A percentile compares a stretch with the other conserved stretches of the same genome.
phyloP scores from a whole-genome alignment of 352 stramenopile genomes.

The Globisporangium radiosum region DNA sequence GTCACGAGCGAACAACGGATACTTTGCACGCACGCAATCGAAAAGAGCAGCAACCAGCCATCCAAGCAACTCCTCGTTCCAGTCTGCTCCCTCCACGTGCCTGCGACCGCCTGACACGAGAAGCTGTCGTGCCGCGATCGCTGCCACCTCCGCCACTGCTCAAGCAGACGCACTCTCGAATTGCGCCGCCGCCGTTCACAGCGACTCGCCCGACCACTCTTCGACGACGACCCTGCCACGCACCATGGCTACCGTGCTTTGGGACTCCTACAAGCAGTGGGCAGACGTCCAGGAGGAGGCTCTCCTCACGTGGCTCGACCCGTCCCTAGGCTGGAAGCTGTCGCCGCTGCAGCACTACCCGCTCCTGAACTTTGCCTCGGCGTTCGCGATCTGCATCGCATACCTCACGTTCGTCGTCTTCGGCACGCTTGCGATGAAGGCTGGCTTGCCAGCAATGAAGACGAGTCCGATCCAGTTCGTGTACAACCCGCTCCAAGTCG shows the following conservation, averaged over 20 bases:
- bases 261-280: conserved; percentile 54
- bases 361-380: conserved; percentile 46
- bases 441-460: conserved; percentile 65
- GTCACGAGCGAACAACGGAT: too few species aligned
- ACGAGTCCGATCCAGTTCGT: conserved; percentile 89
- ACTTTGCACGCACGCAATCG: too few species aligned
- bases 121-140: too few species aligned
- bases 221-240: background rate
- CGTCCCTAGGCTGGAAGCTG: conserved; percentile 38
- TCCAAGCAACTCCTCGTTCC: too few species aligned
- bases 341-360: conserved; percentile 36
- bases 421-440: conserved; percentile 72
- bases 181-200: conserved; percentile 8
- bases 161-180: conserved; percentile 4
- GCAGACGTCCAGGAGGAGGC: conserved; percentile 34
- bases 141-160: too few species aligned
- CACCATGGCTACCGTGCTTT: conserved; percentile 33
- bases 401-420: conserved; percentile 67
- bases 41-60: too few species aligned
- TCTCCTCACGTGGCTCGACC: conserved; percentile 45
- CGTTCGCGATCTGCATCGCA: conserved; percentile 44
- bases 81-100: too few species aligned
- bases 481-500: conserved; percentile 97
- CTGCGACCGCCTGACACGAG: too few species aligned
- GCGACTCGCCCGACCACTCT: background rate